Conservation (phyloP, 2,329 filamentous ascomycete genomes). For the Ophiocordyceps polyrhachis-furcata region DNA sequence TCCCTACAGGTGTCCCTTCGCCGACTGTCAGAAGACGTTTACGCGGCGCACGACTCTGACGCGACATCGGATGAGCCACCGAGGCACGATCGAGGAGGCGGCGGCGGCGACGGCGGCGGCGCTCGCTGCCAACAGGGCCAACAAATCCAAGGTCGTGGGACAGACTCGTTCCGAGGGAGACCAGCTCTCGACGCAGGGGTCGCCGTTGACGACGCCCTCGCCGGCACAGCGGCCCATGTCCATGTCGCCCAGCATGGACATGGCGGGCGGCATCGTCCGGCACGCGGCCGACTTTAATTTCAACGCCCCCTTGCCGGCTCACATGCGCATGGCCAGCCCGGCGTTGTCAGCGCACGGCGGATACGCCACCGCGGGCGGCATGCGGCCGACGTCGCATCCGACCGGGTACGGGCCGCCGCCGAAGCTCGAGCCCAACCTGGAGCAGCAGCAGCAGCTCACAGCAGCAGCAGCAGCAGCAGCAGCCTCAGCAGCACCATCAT, state of each 20-base stretch:
- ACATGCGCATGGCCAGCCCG: constrained; percentile 60
- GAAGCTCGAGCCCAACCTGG: constrained; percentile 69
- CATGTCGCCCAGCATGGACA: constrained; percentile 60
- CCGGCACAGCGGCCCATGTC: constrained; percentile 64
- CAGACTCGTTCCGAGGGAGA: constrained; percentile 50
- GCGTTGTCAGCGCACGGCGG: constrained; percentile 46
- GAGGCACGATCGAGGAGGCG: constrained; percentile 84
- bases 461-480: no score
- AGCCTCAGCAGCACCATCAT: no score
- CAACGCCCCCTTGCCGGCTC: constrained; percentile 60
- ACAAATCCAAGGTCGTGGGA: constrained; percentile 19
- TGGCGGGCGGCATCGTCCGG: constrained; percentile 52
- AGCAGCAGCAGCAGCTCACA: constrained; percentile 39
- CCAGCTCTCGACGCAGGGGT: constrained; percentile 51
- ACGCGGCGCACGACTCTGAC: constrained; percentile 89
- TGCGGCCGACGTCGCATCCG: constrained; percentile 71
- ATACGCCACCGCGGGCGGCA: constrained; percentile 22
- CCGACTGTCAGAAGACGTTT: constrained; percentile 96
- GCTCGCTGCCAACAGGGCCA: constrained; percentile 37
- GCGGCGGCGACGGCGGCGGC: constrained; percentile 76
- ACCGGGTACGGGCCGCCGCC: constrained; percentile 64
- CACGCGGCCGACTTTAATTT: constrained; percentile 49
- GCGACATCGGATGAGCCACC: constrained; percentile 89
- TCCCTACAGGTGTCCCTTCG: constrained; percentile 94
- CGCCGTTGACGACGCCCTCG: constrained; percentile 63